phyloP scores from a whole-genome alignment of 2,329 filamentous ascomycete genomes.

The Alternaria hordeiaustralica region DNA sequence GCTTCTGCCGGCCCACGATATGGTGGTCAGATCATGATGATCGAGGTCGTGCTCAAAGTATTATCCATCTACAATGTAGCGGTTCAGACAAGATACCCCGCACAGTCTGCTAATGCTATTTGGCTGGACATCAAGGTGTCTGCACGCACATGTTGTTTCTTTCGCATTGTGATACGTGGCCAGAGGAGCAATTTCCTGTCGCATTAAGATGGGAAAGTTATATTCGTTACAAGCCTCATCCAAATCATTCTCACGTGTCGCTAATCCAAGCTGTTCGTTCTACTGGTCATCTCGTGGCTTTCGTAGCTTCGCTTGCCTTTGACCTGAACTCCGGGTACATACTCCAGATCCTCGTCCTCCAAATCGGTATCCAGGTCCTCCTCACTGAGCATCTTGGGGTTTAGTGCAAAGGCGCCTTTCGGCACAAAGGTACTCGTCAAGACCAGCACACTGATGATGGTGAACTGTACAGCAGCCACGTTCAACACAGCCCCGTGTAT shows the following conservation, averaged over 20 bases:
- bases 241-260: not conserved
- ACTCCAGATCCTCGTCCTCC: slow-evolving; percentile 35
- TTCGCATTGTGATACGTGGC: not conserved
- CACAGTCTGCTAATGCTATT: not conserved
- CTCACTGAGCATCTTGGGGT: slow-evolving; percentile 53
- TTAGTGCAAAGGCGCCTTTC: slow-evolving; percentile 53
- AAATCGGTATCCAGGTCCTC: slow-evolving; percentile 47
- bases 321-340: slow-evolving; percentile 24
- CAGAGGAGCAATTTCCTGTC: not conserved
- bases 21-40: not conserved
- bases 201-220: not conserved
- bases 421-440: slow-evolving; percentile 56
- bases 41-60: not conserved
- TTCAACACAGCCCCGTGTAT: slow-evolving; percentile 53
- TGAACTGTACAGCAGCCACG: slow-evolving; percentile 58
- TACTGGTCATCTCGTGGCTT: slow-evolving; percentile 32
- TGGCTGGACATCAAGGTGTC: not conserved
- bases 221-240: not conserved
- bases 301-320: slow-evolving; percentile 28
- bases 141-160: not conserved
- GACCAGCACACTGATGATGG: slow-evolving; percentile 52
- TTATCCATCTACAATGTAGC: not conserved
- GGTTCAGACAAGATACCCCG: not conserved
- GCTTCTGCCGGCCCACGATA: not conserved
- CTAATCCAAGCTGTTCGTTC: slow-evolving; percentile 20